These are phyloP conservation scores for Stagonosporopsis chrysanthemi DNA, from an alignment of 2,329 filamentous ascomycete species.

Conservation along the genomic window DNA sequence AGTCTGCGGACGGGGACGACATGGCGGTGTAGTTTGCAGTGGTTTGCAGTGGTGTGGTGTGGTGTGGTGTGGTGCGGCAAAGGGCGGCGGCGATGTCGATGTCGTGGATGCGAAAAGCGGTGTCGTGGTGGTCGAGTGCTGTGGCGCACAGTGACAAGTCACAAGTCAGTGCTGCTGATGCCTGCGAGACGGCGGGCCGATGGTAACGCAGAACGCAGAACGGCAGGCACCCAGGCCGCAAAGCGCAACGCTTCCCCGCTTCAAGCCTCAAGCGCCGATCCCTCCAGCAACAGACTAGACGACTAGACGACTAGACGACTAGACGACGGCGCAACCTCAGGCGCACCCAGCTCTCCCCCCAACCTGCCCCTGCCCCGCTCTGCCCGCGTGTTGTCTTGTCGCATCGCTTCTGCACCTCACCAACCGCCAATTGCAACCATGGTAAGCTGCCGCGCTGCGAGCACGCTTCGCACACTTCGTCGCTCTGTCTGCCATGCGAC, in stretches of 20 bases:
- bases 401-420: neutral
- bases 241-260: conserved; percentile 28
- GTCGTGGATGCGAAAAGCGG: neutral
- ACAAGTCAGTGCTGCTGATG: neutral
- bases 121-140: neutral
- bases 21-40: conserved; percentile 31
- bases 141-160: neutral
- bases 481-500: conserved; percentile 17
- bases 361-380: conserved; percentile 8
- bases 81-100: neutral
- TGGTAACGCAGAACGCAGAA: neutral
- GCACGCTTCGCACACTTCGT: neutral
- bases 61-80: neutral
- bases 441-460: conserved; percentile 33
- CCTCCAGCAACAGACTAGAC: conserved; percentile 18
- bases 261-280: conserved; percentile 30
- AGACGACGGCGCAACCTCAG: conserved; percentile 24
- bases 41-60: neutral
- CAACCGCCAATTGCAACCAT: conserved; percentile 24
- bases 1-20: conserved; percentile 44
- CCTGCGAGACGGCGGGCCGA: neutral
- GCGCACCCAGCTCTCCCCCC: conserved; percentile 6
- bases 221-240: conserved; percentile 15
- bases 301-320: conserved; percentile 14
- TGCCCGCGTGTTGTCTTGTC: neutral